These are phyloP conservation scores for Thymus mandschuricus DNA, from an alignment of 257 asterid species.

Conservation along the genomic window DNA sequence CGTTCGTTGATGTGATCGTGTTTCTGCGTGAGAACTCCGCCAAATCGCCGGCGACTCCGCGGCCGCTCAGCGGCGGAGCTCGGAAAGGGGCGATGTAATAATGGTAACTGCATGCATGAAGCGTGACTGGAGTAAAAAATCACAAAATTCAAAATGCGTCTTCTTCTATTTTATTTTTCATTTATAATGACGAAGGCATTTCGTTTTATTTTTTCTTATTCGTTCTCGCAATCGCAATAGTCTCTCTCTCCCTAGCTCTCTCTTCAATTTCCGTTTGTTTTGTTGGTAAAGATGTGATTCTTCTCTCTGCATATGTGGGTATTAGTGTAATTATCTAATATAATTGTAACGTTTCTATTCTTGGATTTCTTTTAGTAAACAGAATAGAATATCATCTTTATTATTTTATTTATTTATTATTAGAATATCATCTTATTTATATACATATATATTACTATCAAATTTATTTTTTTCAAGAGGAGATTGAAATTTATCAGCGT, in stretches of 20 bases:
- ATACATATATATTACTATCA: too few species aligned
- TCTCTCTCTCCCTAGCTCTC: too few species aligned
- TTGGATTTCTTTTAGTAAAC: not conserved
- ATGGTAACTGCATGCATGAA: conserved; percentile 28
- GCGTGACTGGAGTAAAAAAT: not conserved
- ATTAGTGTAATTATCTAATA: not conserved
- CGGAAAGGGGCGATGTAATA: conserved; percentile 10
- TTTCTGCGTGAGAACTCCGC: conserved; percentile 47
- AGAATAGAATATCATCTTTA: not conserved
- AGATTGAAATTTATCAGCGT: not conserved
- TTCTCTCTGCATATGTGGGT: not conserved
- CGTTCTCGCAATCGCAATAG: too few species aligned
- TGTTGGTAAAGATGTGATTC: too few species aligned
- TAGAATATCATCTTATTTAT: too few species aligned
- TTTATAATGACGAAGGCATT: not conserved
- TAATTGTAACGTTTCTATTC: not conserved
- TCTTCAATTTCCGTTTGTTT: too few species aligned
- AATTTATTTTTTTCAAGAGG: too few species aligned
- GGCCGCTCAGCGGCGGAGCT: conserved; percentile 22
- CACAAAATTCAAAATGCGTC: not conserved
- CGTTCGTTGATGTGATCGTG: conserved; percentile 68
- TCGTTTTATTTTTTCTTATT: too few species aligned
- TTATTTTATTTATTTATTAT: too few species aligned
- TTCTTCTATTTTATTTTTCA: not conserved
- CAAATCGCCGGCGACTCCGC: conserved; percentile 35